Evolutionary conservation across 1,139 yeast species (phyloP), one percentile per base, ranked within the genome.

Genomic region (Geotrichum siamense): DNA sequence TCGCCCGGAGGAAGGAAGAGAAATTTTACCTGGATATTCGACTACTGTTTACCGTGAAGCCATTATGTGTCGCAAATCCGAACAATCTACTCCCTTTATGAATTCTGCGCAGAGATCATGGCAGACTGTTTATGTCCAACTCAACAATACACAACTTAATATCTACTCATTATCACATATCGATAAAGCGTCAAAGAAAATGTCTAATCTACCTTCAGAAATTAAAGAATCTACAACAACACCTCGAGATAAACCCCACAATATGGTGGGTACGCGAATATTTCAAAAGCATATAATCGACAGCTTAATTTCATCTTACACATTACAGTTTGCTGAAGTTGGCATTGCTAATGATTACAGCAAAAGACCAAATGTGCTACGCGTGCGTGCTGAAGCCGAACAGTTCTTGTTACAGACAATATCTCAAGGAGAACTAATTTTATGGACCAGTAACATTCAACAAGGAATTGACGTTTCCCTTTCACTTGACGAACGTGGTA

Each of bases 301-400:
- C 29, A 15, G 23, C 13, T 39, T 44, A 3, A 3, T 39, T 13
- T 29, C 32, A 16, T 20, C 79, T 0, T 82, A 76, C 60, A 77
- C 87, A 2, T 66, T 82, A 39, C 93, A 82, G 59, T 77, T 79
- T 58, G 80, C 84, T 19, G 76, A 71, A 52, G 61, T 79, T 20
- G 93, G 93, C 0, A 65, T 80, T 17, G 91, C 91, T 1, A 63
- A 72, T 5, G 93, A 82, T 60, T 82, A 82, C 61, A 70, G 67
- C 47, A 82, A 82, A 59, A 69, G 71, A 41, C 67, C 72, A 16
- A 70, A 75, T 58, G 81, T 76, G 1, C 61, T 82, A 35, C 65
- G 93, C 38, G 56, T 82, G 19, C 71, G 91, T 22, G 70, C 76
- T 12, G 91, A 82, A 60, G 74, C 75, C 40, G 84, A 80, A 59